Percentiles rank a stretch among this genome's conserved stretches.
These are phyloP conservation scores for Sporormia fimetaria DNA, from an alignment of 495 filamentous ascomycete species.

Conservation along the genomic window DNA sequence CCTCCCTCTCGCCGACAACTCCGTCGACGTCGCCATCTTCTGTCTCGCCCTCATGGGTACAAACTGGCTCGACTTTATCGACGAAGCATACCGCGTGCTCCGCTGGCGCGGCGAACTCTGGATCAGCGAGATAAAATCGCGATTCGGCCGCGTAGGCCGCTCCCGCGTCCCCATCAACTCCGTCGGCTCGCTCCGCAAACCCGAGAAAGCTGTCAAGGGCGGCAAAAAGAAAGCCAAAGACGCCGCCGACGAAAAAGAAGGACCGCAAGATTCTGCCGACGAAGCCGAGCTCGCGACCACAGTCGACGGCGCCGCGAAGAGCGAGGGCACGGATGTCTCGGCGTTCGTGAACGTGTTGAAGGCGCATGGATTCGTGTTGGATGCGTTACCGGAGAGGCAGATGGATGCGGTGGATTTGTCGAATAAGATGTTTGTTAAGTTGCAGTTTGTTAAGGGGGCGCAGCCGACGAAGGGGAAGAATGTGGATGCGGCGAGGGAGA, in stretches of 20 bases:
- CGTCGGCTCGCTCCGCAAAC: constrained; percentile 31
- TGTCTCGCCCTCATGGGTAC: constrained; percentile 97
- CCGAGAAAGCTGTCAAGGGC: constrained; percentile 45
- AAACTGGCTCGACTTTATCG: constrained; percentile 91
- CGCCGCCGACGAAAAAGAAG: constrained; percentile 37
- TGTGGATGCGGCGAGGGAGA: constrained; percentile 34
- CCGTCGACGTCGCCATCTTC: constrained; percentile 78
- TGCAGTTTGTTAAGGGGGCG: constrained; percentile 77
- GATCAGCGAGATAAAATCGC: constrained; percentile 90
- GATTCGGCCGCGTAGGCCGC: constrained; percentile 55
- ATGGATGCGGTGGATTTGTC: constrained; percentile 57
- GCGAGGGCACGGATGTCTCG: constrained; percentile 68
- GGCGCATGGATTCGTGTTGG: constrained; percentile 66
- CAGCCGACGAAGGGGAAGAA: constrained; percentile 61
- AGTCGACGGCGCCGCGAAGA: constrained; percentile 41
- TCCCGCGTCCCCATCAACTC: constrained; percentile 45
- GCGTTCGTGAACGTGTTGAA: constrained; percentile 76
- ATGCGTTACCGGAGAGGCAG: constrained; percentile 35
- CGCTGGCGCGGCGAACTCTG: constrained; percentile 89
- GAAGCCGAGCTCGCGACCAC: constrained; percentile 23
- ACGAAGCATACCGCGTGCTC: constrained; percentile 84
- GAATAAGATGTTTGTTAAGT: constrained; percentile 97
- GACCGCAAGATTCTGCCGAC: constrained; percentile 22
- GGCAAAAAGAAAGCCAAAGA: constrained; percentile 29
- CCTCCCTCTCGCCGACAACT: constrained; percentile 58